Evolutionary conservation across 106 monocot species (phyloP), one percentile per base, ranked within the genome.

Genomic region (Allium sativum): DNA sequence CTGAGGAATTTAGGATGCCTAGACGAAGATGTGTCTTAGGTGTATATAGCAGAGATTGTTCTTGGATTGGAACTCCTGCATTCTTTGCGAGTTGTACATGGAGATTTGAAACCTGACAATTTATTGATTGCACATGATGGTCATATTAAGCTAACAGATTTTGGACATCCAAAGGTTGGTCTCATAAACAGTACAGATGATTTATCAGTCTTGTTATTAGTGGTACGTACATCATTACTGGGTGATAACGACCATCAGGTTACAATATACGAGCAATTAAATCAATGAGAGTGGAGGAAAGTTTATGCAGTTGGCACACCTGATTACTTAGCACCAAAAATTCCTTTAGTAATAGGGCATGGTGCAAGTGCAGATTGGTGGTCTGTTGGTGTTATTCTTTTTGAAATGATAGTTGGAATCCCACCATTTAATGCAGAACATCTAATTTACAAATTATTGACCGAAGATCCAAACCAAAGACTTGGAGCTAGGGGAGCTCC

Each of bases 391-490:
- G 88, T 98, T 53, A 92, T 98, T 72, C 88, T 98, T 16, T 98
- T 92, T 73, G 98, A 98, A 48, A 82, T 98, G n/a, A 80, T 98
- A 74, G 98, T 98, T 63, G 98, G 98, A 52, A 88, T 98, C 74
- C 98, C 98, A 65, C 98, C 98, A 17, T 98, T 98, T 61, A 98
- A 98, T 75, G 98, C 91, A 10, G 98, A 98, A 60, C 88, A 98
- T 71, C 92, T 92, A 15, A 11, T 50, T 50, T 50, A 3, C 48
- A 50, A 92, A 72, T 92, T 98, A 74, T 69, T 96, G 71, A 96
- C 87, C 8, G 96, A 96, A 74, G 96, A 96, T 82, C 96, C 96
- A 73, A 76, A 80, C 72, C 92, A 81, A 53, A 79, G 98, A 53
- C 98, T 98, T 70, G 98, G 98, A 53, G 87, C 98, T 65, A 77